phyloP scores from a whole-genome alignment of 345 rosid species.

The Syzygium grande region DNA sequence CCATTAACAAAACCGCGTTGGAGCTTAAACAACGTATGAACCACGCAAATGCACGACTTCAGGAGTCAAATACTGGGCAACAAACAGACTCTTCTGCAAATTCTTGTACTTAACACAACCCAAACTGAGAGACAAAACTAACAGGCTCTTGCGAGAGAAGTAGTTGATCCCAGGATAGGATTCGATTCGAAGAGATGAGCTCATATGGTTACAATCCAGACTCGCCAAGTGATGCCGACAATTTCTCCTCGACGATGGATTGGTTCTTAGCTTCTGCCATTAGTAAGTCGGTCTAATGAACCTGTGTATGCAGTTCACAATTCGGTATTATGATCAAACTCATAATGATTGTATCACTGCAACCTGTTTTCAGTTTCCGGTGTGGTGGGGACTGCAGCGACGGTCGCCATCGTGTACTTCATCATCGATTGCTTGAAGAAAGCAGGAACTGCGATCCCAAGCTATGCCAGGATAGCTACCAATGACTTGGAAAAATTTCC shows the following conservation, averaged over 20 bases:
- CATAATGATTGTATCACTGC: not conserved
- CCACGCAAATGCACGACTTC: too few relatives aligned
- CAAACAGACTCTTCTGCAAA: too few relatives aligned
- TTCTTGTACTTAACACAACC: too few relatives aligned
- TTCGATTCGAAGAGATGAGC: not conserved
- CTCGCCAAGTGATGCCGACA: not conserved
- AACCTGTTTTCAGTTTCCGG: not conserved
- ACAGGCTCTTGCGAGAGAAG: too few relatives aligned
- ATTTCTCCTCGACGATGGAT: not conserved
- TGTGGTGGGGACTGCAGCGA: not conserved
- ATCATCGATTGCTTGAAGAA: constrained; percentile 13
- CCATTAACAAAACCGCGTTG: too few relatives aligned
- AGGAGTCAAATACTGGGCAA: too few relatives aligned
- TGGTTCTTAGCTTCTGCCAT: not conserved
- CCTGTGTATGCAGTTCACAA: not conserved
- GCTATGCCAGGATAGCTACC: constrained; percentile 1
- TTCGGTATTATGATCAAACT: not conserved
- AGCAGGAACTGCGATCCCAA: constrained; percentile 9
- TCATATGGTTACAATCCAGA: not conserved
- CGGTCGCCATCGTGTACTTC: constrained; percentile 3
- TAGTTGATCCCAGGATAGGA: not conserved
- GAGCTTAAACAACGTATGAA: too few relatives aligned
- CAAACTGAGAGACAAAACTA: too few relatives aligned
- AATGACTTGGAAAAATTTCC: not conserved
- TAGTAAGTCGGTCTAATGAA: not conserved